Base-by-base conservation (phyloP, 371 early-diverging fungal species). In the Blakeslea trispora region DNA sequence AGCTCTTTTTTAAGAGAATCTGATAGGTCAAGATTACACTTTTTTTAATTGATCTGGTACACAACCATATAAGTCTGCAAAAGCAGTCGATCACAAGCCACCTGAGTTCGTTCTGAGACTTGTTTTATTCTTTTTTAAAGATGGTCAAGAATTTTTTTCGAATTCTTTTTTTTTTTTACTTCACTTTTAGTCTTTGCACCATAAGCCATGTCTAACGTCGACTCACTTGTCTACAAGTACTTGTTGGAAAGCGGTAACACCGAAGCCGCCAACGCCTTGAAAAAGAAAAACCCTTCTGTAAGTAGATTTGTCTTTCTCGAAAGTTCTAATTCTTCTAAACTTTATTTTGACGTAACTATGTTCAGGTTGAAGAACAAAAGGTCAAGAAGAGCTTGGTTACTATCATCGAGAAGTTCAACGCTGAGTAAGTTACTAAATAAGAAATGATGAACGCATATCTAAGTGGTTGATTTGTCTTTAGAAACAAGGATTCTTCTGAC, bases 181-280 rank as follows among this genome's bases (percentile, higher is more conserved):
- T n/a, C n/a, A n/a, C n/a, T 10, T 53, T 50, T 49, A 45, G n/a
- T 21, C 39, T 40, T 32, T 53, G 18, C 35, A 32, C 23, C 10
- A 32, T 6, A 32, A 5, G 5, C 32, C 10, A 50, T 51, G 52
- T 52, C 64, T 45, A 40, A 24, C 34, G 57, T 69, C 31, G 66
- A 69, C 45, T 51, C 70, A 35, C 48, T 62, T 45, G 62, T 69
- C 6, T 65, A 69, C 55, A 55, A 69, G 37, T 69, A 69, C 39
- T 48, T 69, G 17, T 22, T 65, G n/a, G 47, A 55, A 15, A 55
- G 23, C 15, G 66, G 63, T 11, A 47, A 65, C 10, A 65, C 52
- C 10, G 62, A 69, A 23, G 66, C 62, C 13, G 70, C 70, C 8
- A 35, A 65, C n/a, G 57, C 62, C 22, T 59, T 69, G 14, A 59